phyloP scores from a whole-genome alignment of 73 alveolate genomes.

The Uronychia setigera region DNA sequence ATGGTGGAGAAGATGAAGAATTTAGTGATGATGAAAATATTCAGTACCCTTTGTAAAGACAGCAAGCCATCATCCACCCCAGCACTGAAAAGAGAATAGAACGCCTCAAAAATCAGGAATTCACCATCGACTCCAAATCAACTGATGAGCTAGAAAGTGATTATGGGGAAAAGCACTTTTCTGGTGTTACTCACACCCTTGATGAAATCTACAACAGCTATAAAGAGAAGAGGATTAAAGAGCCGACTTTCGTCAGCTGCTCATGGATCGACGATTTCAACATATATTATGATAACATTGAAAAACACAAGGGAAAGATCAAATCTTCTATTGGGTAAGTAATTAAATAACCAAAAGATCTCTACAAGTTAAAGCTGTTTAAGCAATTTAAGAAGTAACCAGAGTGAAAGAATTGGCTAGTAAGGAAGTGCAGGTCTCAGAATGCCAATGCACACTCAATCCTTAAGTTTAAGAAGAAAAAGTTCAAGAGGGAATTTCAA shows the following conservation, averaged over 20 bases:
- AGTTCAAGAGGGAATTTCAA: neutral
- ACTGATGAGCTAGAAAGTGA: neutral
- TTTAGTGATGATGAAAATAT: no score
- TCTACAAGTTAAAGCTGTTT: neutral
- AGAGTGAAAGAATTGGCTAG: neutral
- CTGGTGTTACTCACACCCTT: neutral
- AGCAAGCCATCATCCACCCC: no score
- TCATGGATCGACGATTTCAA: neutral
- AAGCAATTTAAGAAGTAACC: neutral
- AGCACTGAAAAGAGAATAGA: no score
- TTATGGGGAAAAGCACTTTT: neutral
- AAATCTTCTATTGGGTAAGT: neutral
- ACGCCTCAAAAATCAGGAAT: no score
- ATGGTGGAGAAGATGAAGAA: no score
- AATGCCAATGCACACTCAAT: neutral
- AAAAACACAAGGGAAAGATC: neutral
- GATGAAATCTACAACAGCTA: neutral
- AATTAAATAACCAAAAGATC: neutral
- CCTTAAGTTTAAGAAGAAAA: neutral
- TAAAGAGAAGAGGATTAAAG: neutral
- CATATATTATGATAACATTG: neutral
- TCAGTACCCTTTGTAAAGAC: no score
- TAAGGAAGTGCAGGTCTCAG: neutral
- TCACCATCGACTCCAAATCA: no score
- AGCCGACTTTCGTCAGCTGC: neutral